Conservation (phyloP, 2,329 filamentous ascomycete species). For the Rasamsonia emersonii region DNA sequence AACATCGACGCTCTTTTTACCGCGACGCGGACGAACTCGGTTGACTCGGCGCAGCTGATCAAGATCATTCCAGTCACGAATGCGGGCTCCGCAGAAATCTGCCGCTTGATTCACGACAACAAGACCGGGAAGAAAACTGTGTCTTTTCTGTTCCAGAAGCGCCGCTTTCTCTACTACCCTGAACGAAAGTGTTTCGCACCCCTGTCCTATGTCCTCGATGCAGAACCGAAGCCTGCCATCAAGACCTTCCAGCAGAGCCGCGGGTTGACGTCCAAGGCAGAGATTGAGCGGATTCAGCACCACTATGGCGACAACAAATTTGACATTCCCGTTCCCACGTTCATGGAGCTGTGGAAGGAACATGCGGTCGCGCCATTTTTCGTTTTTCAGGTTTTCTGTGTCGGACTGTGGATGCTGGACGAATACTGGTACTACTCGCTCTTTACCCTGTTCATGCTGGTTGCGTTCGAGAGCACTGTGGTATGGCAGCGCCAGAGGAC, state of each 20-base stretch:
- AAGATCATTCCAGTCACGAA: slow-evolving; percentile 88
- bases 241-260: slow-evolving; percentile 69
- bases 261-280: slow-evolving; percentile 64
- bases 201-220: slow-evolving; percentile 73
- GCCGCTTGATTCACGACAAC: slow-evolving; percentile 67
- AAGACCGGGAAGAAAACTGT: slow-evolving; percentile 64
- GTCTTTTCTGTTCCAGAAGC: slow-evolving; percentile 97
- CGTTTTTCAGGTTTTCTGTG: slow-evolving; percentile 98
- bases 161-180: slow-evolving; percentile 78
- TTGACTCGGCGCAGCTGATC: slow-evolving; percentile 73
- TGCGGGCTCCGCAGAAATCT: slow-evolving; percentile 82
- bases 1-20: slow-evolving; percentile 76
- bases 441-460: slow-evolving; percentile 97
- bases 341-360: slow-evolving; percentile 93
- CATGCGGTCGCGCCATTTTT: slow-evolving; percentile 98
- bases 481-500: slow-evolving; percentile 98
- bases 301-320: slow-evolving; percentile 96
- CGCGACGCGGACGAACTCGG: slow-evolving; percentile 57
- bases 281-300: slow-evolving; percentile 72
- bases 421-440: slow-evolving; percentile 99
- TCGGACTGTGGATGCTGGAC: slow-evolving; percentile 95
- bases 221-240: slow-evolving; percentile 72
- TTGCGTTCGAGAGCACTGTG: slow-evolving; percentile 94
- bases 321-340: slow-evolving; percentile 93
- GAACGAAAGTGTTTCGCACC: slow-evolving; percentile 69